Conservation (phyloP, 495 filamentous ascomycete species). For the Penicillium herquei region DNA sequence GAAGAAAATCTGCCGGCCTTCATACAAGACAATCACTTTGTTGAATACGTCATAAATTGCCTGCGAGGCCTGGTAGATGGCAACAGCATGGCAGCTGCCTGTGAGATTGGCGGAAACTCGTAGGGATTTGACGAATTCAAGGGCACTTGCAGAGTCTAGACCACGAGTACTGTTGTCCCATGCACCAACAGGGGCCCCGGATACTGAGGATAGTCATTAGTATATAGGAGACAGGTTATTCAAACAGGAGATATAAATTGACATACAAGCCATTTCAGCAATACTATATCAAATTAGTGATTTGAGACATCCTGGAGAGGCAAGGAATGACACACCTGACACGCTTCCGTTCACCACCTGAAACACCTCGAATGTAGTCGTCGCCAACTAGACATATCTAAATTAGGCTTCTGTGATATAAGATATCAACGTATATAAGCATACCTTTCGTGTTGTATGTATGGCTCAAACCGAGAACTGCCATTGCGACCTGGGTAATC, state of each 20-base stretch:
- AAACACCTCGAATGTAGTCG: slow-evolving; percentile 75
- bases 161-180: slow-evolving; percentile 82
- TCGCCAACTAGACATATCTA: slow-evolving; percentile 66
- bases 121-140: slow-evolving; percentile 73
- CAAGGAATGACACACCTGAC: slow-evolving; percentile 47
- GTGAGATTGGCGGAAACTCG: slow-evolving; percentile 70
- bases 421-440: slow-evolving; percentile 47
- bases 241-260: not conserved
- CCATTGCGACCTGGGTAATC: slow-evolving; percentile 58
- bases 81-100: slow-evolving; percentile 74
- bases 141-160: slow-evolving; percentile 73
- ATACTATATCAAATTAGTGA: slow-evolving; percentile 36
- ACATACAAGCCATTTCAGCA: slow-evolving; percentile 56
- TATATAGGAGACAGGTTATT: slow-evolving; percentile 42
- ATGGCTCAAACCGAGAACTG: slow-evolving; percentile 60
- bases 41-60: slow-evolving; percentile 73
- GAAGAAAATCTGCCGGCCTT: slow-evolving; percentile 67
- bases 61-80: slow-evolving; percentile 82
- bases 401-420: slow-evolving; percentile 70
- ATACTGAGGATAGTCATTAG: slow-evolving; percentile 70
- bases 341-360: slow-evolving; percentile 80
- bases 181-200: slow-evolving; percentile 67
- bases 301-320: not conserved
- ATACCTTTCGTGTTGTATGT: slow-evolving; percentile 69
- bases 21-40: slow-evolving; percentile 61